Base-by-base conservation (phyloP, 2,329 filamentous ascomycete genomes). In the Alternaria burnsii region DNA sequence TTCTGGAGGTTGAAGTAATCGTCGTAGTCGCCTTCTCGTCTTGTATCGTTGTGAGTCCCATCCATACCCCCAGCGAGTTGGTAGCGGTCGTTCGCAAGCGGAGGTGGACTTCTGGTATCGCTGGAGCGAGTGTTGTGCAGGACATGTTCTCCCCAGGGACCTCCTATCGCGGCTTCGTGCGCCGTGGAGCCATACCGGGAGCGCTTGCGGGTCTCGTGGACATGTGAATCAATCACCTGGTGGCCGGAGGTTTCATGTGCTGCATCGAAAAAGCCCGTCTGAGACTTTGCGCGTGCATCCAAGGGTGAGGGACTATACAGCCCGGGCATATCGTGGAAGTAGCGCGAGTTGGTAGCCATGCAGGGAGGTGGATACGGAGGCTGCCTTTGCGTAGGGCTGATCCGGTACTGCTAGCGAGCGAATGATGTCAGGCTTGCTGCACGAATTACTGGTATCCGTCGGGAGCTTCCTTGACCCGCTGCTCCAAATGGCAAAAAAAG, bases 71-170 rank as follows among this genome's bases (percentile, higher is more conserved):
- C 70, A 36, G 82, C 83, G 5, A 86, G 74, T 20, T 76, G 74
- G 72, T 86, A 86, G 63, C 77, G 78, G 48, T 85, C 83, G 71
- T 85, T 84, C 14, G 84, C 83, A 51, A 84, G 78, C 3, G 80
- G 80, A 28, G 77, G 74, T 16, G 82, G 83, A 55, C 71, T 81
- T 64, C 52, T 74, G 52, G 70, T 64, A 41, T 71, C 62, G 9
- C 65, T 62, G 40, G 64, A 68, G 38, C 72, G 70, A 40, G 72
- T 71, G 51, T 54, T 65, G 20, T 43, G 53, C n/a, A 69, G 53
- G 28, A 68, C 56, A 44, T 46, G 61, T 40, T 66, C 53, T 26
- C 60, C 58, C 74, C 72, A 76, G 32, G 65, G 55, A 50, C 62
- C 55, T 42, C 62, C 55, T 42, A 67, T 30, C 30, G 57, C 54